phyloP scores from a whole-genome alignment of 805 yeast genomes.

The Hagleromyces aurorensis region DNA sequence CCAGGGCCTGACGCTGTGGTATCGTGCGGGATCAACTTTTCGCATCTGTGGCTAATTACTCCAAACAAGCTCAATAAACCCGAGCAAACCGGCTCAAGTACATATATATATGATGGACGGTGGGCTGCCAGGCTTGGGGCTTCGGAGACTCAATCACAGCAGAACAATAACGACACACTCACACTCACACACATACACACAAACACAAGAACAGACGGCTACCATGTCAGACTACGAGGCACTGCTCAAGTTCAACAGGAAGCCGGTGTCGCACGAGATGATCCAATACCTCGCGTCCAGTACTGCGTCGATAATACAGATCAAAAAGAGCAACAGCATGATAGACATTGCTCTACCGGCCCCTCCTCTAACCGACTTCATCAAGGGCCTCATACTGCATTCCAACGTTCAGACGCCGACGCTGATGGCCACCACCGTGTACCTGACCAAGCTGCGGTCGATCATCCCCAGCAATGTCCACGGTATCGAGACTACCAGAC shows the following conservation, averaged over 20 bases:
- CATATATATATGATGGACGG: too few relatives aligned
- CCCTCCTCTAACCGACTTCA: slow-evolving; percentile 54
- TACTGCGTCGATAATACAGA: slow-evolving; percentile 25
- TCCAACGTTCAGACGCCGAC: slow-evolving; percentile 95
- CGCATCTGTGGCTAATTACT: too few relatives aligned
- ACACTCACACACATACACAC: too few relatives aligned
- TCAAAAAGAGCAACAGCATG: slow-evolving; percentile 14
- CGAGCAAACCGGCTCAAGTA: too few relatives aligned
- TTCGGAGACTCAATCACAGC: too few relatives aligned
- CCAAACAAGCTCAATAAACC: too few relatives aligned
- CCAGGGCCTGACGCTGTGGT: too few relatives aligned
- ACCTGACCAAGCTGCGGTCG: slow-evolving; percentile 66
- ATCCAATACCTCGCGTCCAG: slow-evolving; percentile 20
- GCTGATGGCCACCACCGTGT: slow-evolving; percentile 84
- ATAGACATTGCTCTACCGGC: slow-evolving; percentile 15
- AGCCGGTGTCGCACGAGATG: slow-evolving; percentile 26
- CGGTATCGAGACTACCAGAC: slow-evolving; percentile 90
- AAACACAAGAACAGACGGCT: too few relatives aligned
- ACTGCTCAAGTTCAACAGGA: slow-evolving; percentile 21
- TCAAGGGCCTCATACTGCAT: slow-evolving; percentile 59
- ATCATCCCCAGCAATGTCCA: slow-evolving; percentile 79
- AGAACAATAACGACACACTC: too few relatives aligned
- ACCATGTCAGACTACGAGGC: slow-evolving; percentile 28
- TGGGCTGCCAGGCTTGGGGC: too few relatives aligned
- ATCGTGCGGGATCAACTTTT: too few relatives aligned